These are phyloP conservation scores for Lipomyces yamanashiensis DNA, from an alignment of 805 yeast genomes.

Conservation along the genomic window DNA sequence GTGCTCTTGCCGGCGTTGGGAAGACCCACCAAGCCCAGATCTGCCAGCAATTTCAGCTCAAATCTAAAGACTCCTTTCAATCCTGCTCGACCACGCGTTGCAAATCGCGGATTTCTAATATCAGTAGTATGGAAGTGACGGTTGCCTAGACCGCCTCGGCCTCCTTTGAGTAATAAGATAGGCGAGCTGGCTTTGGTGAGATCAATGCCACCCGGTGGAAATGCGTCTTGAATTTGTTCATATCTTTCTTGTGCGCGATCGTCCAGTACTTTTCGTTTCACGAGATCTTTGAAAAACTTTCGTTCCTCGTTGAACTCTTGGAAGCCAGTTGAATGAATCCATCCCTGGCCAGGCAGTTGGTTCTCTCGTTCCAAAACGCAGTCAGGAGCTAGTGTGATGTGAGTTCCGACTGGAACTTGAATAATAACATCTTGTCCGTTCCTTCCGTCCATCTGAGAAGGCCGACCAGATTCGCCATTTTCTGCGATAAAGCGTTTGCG, in stretches of 20 bases:
- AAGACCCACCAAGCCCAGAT: conserved; percentile 89
- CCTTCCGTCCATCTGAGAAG: conserved; percentile 83
- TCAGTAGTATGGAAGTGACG: conserved; percentile 88
- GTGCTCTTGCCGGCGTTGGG: conserved; percentile 98
- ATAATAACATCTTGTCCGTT: conserved; percentile 78
- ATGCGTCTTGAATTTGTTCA: conserved; percentile 67
- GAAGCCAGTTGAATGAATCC: conserved; percentile 83
- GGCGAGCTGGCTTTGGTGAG: conserved; percentile 67
- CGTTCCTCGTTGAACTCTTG: conserved; percentile 69
- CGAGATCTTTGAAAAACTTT: conserved; percentile 68
- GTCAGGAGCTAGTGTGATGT: conserved; percentile 51
- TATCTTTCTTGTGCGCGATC: conserved; percentile 62
- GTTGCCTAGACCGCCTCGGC: conserved; percentile 93
- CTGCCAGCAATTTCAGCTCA: conserved; percentile 88
- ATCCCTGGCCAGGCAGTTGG: conserved; percentile 77
- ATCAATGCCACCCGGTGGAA: conserved; percentile 86
- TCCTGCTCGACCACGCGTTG: conserved; percentile 77
- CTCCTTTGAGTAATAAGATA: conserved; percentile 74
- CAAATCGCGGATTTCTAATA: conserved; percentile 87
- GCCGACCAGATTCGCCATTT: conserved; percentile 72
- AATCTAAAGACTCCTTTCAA: conserved; percentile 69
- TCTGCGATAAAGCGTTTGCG: conserved; percentile 71
- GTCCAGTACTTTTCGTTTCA: conserved; percentile 64
- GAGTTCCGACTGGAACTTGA: conserved; percentile 91
- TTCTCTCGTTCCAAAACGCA: conserved; percentile 52